Conservation (phyloP, 2,329 filamentous ascomycete genomes). For the Pyrenochaeta sp. region DNA sequence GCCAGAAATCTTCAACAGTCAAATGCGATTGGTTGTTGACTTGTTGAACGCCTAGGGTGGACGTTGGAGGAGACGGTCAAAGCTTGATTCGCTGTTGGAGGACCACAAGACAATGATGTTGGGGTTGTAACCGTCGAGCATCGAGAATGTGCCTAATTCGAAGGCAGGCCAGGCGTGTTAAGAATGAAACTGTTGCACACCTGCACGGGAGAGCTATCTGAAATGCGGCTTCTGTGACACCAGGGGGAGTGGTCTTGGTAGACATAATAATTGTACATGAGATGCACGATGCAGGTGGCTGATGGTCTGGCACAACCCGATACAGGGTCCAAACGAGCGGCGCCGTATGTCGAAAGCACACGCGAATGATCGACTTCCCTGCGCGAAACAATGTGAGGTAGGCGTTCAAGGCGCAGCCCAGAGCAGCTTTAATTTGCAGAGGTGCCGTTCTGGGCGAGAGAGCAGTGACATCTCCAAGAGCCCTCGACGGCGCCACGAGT, state of each 20-base stretch:
- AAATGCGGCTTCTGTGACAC: neutral
- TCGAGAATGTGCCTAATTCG: neutral
- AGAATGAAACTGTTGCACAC: neutral
- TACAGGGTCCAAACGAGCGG: no score
- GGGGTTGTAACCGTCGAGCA: neutral
- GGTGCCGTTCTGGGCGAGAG: neutral
- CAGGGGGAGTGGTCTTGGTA: neutral
- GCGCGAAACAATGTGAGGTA: neutral
- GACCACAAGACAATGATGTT: neutral
- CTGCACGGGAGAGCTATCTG: neutral
- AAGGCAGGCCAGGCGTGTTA: conserved; percentile 1
- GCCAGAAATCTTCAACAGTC: neutral
- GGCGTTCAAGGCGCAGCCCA: neutral
- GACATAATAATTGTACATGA: no score
- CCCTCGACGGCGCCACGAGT: neutral
- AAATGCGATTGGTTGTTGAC: neutral
- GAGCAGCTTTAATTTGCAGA: neutral
- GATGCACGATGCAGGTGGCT: neutral
- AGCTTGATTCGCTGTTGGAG: neutral
- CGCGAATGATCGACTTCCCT: neutral
- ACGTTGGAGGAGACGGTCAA: neutral
- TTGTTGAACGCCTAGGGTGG: neutral
- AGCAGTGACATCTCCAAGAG: neutral
- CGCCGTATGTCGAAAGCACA: no score
- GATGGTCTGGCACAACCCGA: no score